phyloP scores from a whole-genome alignment of 371 early-diverging fungal genomes.

The Batkoa obscura region DNA sequence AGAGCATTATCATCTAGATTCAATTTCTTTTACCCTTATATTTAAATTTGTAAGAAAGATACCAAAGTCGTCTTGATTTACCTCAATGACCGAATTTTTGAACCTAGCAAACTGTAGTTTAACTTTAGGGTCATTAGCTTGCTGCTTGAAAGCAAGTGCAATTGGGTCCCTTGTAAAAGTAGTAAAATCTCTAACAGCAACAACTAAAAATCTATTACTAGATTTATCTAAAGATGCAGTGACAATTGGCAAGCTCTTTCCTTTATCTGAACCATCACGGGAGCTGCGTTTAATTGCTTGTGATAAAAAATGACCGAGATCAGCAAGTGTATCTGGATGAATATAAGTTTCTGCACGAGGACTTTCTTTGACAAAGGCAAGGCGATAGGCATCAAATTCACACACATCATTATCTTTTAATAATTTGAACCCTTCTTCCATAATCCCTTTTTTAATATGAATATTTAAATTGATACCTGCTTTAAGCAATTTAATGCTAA shows the following conservation, averaged over 20 bases:
- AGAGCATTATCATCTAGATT: too few species aligned
- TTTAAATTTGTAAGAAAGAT: too few species aligned
- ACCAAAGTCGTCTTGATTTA: too few species aligned
- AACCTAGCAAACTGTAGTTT: too few species aligned
- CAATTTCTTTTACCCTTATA: too few species aligned
- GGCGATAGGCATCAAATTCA: neutral
- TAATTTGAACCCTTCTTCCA: neutral
- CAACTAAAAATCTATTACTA: neutral
- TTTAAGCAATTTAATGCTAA: neutral
- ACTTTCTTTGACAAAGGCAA: neutral
- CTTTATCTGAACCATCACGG: neutral
- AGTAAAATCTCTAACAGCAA: neutral
- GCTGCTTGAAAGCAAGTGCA: too few species aligned
- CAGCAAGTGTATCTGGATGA: constrained; percentile 2
- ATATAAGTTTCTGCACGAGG: neutral
- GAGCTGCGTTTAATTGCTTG: neutral
- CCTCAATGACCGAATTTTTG: too few species aligned
- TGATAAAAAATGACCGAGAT: neutral
- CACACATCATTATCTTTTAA: neutral
- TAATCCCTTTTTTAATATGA: neutral
- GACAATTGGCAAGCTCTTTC: neutral
- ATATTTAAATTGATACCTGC: neutral
- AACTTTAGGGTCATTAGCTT: too few species aligned
- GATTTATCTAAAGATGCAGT: neutral
- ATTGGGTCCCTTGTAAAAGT: too few species aligned